A percentile compares a stretch with the other conserved stretches of the same genome.
Conservation (phyloP, 2,329 filamentous ascomycete genomes). For the Ophiostoma sp. region DNA sequence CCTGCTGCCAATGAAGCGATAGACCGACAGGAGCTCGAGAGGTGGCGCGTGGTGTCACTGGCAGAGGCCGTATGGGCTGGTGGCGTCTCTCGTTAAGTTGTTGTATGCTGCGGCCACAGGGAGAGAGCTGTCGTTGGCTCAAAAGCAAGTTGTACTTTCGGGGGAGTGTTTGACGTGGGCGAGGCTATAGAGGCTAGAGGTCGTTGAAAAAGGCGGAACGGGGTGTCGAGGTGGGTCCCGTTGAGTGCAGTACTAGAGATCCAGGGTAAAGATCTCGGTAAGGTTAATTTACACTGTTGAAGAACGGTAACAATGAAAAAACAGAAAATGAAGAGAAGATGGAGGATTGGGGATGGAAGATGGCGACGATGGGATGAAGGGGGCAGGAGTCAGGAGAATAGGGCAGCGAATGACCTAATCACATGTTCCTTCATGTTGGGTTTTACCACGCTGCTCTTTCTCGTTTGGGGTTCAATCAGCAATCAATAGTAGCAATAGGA, state of each 20-base stretch:
- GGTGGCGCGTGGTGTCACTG: not conserved
- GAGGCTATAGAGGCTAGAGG: not conserved
- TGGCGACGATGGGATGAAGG: not conserved
- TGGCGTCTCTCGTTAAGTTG: not conserved
- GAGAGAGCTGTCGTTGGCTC: not conserved
- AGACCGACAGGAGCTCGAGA: not conserved
- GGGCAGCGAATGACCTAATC: not conserved
- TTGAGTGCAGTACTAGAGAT: not conserved
- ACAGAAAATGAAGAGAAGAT: not conserved
- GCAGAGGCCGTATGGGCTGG: not conserved
- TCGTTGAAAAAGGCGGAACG: slow-evolving; percentile 3
- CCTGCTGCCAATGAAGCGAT: not conserved
- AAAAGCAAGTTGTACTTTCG: not conserved
- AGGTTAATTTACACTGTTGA: too few species aligned
- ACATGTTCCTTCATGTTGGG: not conserved
- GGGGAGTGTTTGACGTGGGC: not conserved
- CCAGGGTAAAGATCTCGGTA: not conserved
- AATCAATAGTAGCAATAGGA: not conserved
- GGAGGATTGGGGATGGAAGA: not conserved
- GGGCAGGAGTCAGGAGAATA: not conserved
- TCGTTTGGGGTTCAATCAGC: not conserved
- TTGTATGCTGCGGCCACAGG: not conserved
- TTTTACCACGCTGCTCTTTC: not conserved
- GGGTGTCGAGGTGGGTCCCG: not conserved
- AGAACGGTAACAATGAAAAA: not conserved